A percentile compares a stretch with the other conserved stretches of the same genome.
phyloP scores from a whole-genome alignment of 1,139 yeast genomes.

The Yamadazyma dendronema region DNA sequence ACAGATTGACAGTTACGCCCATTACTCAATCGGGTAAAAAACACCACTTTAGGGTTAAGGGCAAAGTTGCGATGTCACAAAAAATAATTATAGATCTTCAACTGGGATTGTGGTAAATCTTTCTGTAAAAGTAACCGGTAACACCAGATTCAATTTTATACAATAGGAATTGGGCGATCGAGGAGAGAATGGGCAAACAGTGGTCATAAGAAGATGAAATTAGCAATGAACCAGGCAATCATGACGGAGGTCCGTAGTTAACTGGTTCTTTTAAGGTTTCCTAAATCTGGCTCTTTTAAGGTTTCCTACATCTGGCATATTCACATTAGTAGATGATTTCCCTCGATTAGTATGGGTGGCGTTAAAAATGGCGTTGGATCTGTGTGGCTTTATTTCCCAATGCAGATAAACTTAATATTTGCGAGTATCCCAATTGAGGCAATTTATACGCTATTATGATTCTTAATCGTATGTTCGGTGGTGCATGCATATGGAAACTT shows the following conservation, averaged over 20 bases:
- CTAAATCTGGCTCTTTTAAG: no score
- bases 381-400: neutral
- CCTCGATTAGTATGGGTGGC: neutral
- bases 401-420: neutral
- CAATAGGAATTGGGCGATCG: no score
- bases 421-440: neutral
- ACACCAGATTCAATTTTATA: no score
- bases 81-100: neutral
- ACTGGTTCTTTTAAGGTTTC: no score
- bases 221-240: no score
- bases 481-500: neutral
- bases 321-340: no score
- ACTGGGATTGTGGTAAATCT: neutral
- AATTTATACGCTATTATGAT: neutral
- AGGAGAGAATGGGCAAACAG: no score
- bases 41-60: neutral
- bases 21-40: conserved; percentile 3
- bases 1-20: neutral
- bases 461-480: neutral
- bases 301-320: no score
- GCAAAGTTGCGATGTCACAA: neutral
- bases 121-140: no score
- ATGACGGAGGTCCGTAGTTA: no score
- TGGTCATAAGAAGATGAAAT: no score
- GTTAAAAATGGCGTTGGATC: neutral